Percentiles rank a stretch among this genome's conserved stretches.
Conservation (phyloP, 2,329 filamentous ascomycete species). For the Colletotrichum nymphaeae region DNA sequence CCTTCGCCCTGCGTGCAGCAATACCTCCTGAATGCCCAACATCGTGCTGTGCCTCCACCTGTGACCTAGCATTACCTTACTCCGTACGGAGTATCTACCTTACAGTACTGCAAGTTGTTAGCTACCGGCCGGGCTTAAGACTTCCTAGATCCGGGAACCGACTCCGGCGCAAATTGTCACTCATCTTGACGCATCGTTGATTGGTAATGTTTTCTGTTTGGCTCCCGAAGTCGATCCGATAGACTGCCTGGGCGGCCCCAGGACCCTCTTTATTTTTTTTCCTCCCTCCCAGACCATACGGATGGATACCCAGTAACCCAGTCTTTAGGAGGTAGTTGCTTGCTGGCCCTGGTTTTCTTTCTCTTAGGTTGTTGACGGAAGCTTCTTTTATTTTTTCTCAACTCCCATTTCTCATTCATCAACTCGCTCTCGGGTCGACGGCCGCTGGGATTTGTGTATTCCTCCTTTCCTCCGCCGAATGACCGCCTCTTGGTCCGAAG, state of each 20-base stretch:
- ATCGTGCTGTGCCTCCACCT: too few relatives aligned
- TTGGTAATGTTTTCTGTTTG: conserved; percentile 26
- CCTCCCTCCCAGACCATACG: background rate
- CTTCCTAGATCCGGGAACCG: conserved; percentile 24
- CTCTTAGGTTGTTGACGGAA: background rate
- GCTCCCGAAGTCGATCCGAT: conserved; percentile 31
- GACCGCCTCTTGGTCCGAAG: conserved; percentile 7
- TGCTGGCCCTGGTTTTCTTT: background rate
- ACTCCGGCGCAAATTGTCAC: conserved; percentile 18
- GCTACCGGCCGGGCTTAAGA: conserved; percentile 29
- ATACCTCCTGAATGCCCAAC: background rate
- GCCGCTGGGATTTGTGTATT: conserved; percentile 1
- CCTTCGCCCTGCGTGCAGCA: background rate
- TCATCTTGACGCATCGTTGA: conserved; percentile 18
- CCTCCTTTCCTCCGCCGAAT: conserved; percentile 20
- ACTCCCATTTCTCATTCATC: background rate
- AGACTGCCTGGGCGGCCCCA: background rate
- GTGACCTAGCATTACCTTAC: background rate
- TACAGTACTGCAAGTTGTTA: background rate
- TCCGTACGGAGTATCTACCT: background rate
- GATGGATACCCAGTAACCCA: background rate
- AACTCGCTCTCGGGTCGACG: conserved; percentile 2
- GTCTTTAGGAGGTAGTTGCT: background rate
- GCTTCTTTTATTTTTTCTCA: background rate
- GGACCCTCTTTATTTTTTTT: background rate